These are phyloP conservation scores for Scutellaria minor DNA, from an alignment of 257 asterid genomes.

Conservation along the genomic window DNA sequence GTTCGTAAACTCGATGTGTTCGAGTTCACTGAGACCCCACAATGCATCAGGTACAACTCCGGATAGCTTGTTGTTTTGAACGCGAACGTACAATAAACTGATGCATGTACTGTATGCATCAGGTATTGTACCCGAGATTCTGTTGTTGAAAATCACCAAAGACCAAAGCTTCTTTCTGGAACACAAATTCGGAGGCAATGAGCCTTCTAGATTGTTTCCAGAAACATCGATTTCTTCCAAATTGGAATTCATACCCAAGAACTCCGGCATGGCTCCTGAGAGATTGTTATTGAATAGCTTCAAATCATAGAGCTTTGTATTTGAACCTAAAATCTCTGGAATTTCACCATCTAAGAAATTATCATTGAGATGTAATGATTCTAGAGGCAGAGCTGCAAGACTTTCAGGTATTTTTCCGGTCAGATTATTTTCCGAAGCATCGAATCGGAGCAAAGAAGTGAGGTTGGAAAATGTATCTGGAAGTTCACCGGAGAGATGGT, in stretches of 20 bases:
- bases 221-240: slow-evolving; percentile 31
- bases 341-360: slow-evolving; percentile 34
- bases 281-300: slow-evolving; percentile 34
- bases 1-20: slow-evolving; percentile 32
- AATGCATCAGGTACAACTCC: slow-evolving; percentile 34
- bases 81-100: slow-evolving; percentile 11
- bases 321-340: slow-evolving; percentile 33
- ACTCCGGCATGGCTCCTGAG: slow-evolving; percentile 29
- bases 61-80: slow-evolving; percentile 29
- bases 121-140: slow-evolving; percentile 32
- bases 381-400: slow-evolving; percentile 31
- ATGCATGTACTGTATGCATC: slow-evolving; percentile 29
- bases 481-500: slow-evolving; percentile 32
- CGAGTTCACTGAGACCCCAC: slow-evolving; percentile 32
- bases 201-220: slow-evolving; percentile 32
- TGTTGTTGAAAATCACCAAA: slow-evolving; percentile 26
- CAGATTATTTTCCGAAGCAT: slow-evolving; percentile 32
- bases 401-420: slow-evolving; percentile 30
- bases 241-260: slow-evolving; percentile 32
- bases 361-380: slow-evolving; percentile 20
- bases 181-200: slow-evolving; percentile 34
- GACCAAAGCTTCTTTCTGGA: slow-evolving; percentile 26
- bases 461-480: slow-evolving; percentile 34
- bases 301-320: slow-evolving; percentile 18
- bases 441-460: slow-evolving; percentile 28